Evolutionary conservation across 2,329 filamentous ascomycete genomes (phyloP).

Genomic region (Didymella arachidicola): DNA sequence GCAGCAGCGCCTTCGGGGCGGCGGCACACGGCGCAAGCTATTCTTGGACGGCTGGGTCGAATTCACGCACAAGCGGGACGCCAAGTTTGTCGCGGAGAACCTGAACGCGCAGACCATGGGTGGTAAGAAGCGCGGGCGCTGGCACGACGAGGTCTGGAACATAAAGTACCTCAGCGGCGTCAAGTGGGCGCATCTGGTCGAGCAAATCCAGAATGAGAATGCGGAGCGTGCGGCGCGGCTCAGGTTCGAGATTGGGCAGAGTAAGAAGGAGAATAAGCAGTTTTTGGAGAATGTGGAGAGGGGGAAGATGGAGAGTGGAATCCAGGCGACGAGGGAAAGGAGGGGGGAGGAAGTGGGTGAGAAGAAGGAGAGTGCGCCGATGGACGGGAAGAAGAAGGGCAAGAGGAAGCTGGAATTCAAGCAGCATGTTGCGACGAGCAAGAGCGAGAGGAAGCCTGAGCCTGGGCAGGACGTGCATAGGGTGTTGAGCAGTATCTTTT

Average conservation of each 20-base stretch:
- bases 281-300: constrained; percentile 82
- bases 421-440: constrained; percentile 65
- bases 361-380: constrained; percentile 16
- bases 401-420: constrained; percentile 65
- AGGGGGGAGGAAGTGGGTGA: constrained; percentile 52
- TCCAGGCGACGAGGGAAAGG: constrained; percentile 63
- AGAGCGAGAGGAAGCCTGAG: constrained; percentile 45
- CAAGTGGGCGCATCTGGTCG: constrained; percentile 77
- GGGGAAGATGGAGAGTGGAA: constrained; percentile 75
- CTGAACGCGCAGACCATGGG: constrained; percentile 81
- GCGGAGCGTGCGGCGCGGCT: constrained; percentile 78
- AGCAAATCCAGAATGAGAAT: constrained; percentile 82
- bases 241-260: constrained; percentile 78
- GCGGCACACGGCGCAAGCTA: constrained; percentile 84
- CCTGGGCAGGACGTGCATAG: constrained; percentile 42
- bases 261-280: constrained; percentile 79
- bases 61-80: constrained; percentile 77
- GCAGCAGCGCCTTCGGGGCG: constrained; percentile 70
- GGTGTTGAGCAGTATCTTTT: constrained; percentile 51
- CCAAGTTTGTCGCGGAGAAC: constrained; percentile 76
- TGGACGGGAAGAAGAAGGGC: constrained; percentile 27
- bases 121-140: constrained; percentile 83
- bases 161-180: constrained; percentile 82
- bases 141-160: constrained; percentile 88
- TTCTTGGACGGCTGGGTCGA: constrained; percentile 89